Base-by-base conservation (phyloP, 305 asterid species). In the Fraxinus sp. region DNA sequence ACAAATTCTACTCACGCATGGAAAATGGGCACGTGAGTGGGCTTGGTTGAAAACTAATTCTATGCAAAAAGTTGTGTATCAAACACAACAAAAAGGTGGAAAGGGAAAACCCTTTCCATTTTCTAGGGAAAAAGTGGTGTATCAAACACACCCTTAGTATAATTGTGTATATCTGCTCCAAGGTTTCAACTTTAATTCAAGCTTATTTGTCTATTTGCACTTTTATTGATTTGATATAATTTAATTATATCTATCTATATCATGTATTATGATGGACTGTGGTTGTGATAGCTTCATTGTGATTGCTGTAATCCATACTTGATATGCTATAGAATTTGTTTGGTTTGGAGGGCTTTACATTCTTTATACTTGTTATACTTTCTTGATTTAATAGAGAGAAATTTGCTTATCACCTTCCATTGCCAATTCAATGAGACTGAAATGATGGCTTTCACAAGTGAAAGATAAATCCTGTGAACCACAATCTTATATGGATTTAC, bases 401-500 rank as follows among this genome's bases (percentile, higher is more conserved):
- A 37, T 78, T 41, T 35, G 20, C 14, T 33, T 70, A 18, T 57
- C 75, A 1, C 70, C 57, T 55, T 66, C 37, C 49, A 32, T 71
- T 35, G 36, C 76, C 24, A 32, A 72, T 28, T 11, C 26, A 77
- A 30, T 28, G 24, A 28, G 28, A 68, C 76, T 28, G 5, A 74
- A 71, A 46, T 28, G 49, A 26, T 55, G 77, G 72, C 81, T 57
- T 81, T 74, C 74, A 24, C 30, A 77, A 64, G 28, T 32, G 64
- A 46, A 5, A 20, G 79, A 36, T 57, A 37, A 59, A 6, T 74
- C 57, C 74, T 30, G 44, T n/a, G 36, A 36, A 33, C 68, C 68
- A 39, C 30, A 78, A 81, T 74, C 73, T 79, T 64, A 78, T 80
- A 26, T 82, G 76, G 64, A 39, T 81, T 71, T 74, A 26, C 71